phyloP scores from a whole-genome alignment of 2,329 filamentous ascomycete genomes.

The Ampelomyces quisqualis region DNA sequence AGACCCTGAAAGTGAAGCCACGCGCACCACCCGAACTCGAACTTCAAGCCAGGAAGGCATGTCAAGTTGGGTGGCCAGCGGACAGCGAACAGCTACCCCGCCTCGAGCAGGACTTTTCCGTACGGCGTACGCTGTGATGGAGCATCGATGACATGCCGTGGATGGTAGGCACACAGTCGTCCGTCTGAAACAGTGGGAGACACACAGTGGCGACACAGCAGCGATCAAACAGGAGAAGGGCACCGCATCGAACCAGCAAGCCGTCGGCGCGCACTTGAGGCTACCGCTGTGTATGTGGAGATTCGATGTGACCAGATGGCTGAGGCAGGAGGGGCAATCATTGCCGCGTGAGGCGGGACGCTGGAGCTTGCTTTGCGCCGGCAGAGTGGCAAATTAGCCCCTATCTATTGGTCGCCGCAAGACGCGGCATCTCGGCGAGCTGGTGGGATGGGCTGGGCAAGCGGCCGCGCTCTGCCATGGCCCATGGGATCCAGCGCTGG shows the following conservation, averaged over 20 bases:
- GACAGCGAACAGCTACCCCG: neutral
- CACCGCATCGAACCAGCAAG: conserved; percentile 1
- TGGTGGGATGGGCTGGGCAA: conserved; percentile 7
- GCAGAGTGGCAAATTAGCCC: conserved; percentile 9
- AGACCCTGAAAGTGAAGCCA: conserved; percentile 12
- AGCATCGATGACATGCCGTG: neutral
- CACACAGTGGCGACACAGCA: too few species aligned
- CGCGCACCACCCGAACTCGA: conserved; percentile 1
- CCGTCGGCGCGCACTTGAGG: too few species aligned
- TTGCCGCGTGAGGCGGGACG: conserved; percentile 4
- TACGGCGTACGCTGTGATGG: too few species aligned
- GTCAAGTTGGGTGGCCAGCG: neutral
- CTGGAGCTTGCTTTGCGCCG: too few species aligned
- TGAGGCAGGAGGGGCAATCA: conserved; percentile 4
- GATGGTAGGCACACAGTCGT: neutral
- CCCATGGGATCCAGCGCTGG: neutral
- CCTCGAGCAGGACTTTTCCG: neutral
- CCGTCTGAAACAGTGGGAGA: conserved; percentile 1
- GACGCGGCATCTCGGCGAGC: neutral
- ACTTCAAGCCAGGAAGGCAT: neutral
- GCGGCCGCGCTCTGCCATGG: conserved; percentile 7
- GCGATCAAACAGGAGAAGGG: conserved; percentile 22
- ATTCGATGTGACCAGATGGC: conserved; percentile 5
- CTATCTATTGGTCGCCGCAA: conserved; percentile 8
- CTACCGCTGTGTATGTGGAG: conserved; percentile 6